Base-by-base conservation (phyloP, 495 filamentous ascomycete genomes). In the Geoglossum glabrum region DNA sequence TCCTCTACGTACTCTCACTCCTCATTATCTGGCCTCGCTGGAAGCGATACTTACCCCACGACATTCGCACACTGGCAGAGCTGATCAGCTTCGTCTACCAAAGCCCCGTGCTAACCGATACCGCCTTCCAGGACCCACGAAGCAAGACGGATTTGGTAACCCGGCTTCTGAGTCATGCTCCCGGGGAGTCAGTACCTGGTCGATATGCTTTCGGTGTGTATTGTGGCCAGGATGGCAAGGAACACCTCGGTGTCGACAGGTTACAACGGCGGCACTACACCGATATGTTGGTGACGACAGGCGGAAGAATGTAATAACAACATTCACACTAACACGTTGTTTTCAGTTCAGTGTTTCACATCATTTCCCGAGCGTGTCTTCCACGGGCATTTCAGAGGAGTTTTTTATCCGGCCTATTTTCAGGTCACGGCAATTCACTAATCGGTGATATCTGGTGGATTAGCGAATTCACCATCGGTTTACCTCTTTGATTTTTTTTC, bases 51-150 rank as follows among this genome's bases (percentile, higher is more conserved):
- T 74, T 88, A 11, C 84, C 86, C 0, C 86, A 89, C 61, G 76
- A 76, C 27, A 78, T 84, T 25, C 77, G 70, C 47, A 85, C 77
- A 38, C 68, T 93, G 0, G 84, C 82, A 1, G 86, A 90, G 67
- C 73, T 86, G n/a, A 73, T 90, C 59, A 80, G 78, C 64, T 89
- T 86, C 61, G 68, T 90, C 38, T 83, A 83, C 55, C 78, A 78
- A 61, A 83, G 81, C 38, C 78, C 79, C 10, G 69, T 93, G 17
- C 67, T 87, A 0, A 73, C 75, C 3, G 87, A 92, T 58, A 73
- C 78, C 36, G 73, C 81, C 0, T 84, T 93, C 57, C 69, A 71
- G 4, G 75, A 79, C 46, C 76, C 78, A 3, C 68, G 69, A 19
- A 81, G 72, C 46, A 83, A 81, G 62, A 73, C 72, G 0, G 81